phyloP scores from a whole-genome alignment of 2,329 filamentous ascomycete species.

The Fusarium torulosum region DNA sequence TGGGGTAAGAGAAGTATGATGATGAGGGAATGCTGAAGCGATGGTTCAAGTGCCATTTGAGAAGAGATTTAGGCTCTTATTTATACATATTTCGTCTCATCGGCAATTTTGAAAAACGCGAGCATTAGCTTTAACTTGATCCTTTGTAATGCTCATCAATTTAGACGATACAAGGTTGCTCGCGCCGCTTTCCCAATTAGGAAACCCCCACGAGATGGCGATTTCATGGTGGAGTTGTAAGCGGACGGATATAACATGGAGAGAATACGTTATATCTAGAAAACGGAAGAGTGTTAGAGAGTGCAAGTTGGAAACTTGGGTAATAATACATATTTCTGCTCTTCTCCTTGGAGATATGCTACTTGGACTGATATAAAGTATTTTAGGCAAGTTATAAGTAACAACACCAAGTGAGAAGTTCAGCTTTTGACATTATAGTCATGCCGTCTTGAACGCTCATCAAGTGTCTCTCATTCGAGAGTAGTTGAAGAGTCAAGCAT shows the following conservation, averaged over 20 bases:
- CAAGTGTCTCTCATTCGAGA: too few species aligned
- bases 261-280: too few species aligned
- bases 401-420: too few species aligned
- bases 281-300: too few species aligned
- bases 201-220: slow-evolving; percentile 26
- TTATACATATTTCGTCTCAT: slow-evolving; percentile 8
- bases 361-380: too few species aligned
- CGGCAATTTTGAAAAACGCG: slow-evolving; percentile 7
- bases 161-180: slow-evolving; percentile 21
- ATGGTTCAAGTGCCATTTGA: background rate
- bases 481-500: too few species aligned
- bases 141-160: slow-evolving; percentile 9
- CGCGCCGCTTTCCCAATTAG: slow-evolving; percentile 34
- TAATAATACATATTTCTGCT: too few species aligned
- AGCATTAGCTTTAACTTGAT: background rate
- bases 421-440: too few species aligned
- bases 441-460: too few species aligned
- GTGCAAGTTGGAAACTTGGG: too few species aligned
- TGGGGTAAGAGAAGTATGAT: background rate
- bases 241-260: background rate
- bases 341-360: too few species aligned
- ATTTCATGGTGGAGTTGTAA: slow-evolving; percentile 4
- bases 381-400: too few species aligned
- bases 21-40: background rate
- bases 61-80: background rate